Evolutionary conservation across 306 rosid species (phyloP).

Genomic region (Fragaria vesca): DNA sequence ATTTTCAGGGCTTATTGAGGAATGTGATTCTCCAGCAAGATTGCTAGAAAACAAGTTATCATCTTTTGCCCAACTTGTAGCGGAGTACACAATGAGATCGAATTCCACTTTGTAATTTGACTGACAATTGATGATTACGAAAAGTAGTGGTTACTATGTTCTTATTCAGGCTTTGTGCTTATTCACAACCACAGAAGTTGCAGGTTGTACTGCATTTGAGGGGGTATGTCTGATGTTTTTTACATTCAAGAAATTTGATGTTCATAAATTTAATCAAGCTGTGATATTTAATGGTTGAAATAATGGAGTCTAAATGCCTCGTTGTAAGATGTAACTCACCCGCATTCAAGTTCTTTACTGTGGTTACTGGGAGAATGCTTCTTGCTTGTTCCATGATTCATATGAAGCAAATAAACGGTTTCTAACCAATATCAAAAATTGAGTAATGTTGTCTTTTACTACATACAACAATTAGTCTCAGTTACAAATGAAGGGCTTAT

Average conservation of each 20-base stretch:
- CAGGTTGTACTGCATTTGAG: not conserved
- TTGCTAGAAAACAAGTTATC: slow-evolving; percentile 72
- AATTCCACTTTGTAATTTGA: slow-evolving; percentile 32
- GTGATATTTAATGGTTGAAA: not conserved
- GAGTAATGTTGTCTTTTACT: no score
- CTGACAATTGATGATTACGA: slow-evolving; percentile 21
- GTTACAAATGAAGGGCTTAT: no score
- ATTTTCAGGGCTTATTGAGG: slow-evolving; percentile 71
- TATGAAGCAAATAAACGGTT: no score
- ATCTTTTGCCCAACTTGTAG: slow-evolving; percentile 74
- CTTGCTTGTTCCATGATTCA: not conserved
- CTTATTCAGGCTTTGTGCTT: not conserved
- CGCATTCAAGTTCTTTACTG: not conserved
- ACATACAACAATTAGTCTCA: no score
- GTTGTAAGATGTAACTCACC: no score
- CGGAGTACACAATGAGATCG: slow-evolving; percentile 71
- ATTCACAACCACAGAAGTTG: not conserved
- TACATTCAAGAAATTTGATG: not conserved
- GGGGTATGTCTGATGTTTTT: not conserved
- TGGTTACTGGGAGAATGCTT: not conserved
- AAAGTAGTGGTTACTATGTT: not conserved
- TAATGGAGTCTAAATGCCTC: not conserved
- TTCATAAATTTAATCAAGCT: not conserved
- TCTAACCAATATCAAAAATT: no score
- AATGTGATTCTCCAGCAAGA: slow-evolving; percentile 57